These are phyloP conservation scores for Cucurbita maxima DNA, from an alignment of 306 rosid species.

Conservation along the genomic window DNA sequence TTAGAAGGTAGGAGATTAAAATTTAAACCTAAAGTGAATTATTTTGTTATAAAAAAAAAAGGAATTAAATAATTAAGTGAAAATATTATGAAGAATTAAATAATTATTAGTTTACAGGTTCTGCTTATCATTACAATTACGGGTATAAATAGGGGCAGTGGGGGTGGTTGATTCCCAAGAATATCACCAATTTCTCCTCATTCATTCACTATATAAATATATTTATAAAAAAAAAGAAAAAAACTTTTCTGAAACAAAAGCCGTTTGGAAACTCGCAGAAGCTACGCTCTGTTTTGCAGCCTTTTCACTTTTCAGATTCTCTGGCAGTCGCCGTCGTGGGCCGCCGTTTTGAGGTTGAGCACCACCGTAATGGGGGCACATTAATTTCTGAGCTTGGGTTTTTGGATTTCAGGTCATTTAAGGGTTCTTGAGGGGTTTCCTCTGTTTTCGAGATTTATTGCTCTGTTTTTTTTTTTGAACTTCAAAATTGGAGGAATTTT, in stretches of 20 bases:
- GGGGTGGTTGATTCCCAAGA: neutral
- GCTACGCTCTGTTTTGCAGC: neutral
- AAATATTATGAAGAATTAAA: no score
- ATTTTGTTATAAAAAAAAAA: no score
- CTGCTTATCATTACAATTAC: neutral
- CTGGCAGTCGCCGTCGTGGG: conserved; percentile 28
- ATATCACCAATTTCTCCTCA: neutral
- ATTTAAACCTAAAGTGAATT: no score
- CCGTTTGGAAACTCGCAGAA: neutral
- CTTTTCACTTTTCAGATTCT: conserved; percentile 19
- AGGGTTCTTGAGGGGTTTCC: neutral
- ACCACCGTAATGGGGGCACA: conserved; percentile 46
- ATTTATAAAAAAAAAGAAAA: no score
- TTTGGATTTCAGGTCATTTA: neutral
- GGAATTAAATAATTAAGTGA: no score
- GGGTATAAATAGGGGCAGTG: neutral
- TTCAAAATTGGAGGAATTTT: neutral
- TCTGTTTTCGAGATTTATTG: neutral
- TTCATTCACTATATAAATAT: no score
- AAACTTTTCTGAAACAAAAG: conserved; percentile 13
- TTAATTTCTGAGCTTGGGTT: conserved; percentile 15
- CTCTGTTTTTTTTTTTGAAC: neutral
- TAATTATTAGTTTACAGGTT: neutral
- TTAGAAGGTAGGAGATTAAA: no score
- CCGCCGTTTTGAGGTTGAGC: conserved; percentile 53